phyloP scores from a whole-genome alignment of 1,284 basidiomycete species.

The Inonotus obliquus region DNA sequence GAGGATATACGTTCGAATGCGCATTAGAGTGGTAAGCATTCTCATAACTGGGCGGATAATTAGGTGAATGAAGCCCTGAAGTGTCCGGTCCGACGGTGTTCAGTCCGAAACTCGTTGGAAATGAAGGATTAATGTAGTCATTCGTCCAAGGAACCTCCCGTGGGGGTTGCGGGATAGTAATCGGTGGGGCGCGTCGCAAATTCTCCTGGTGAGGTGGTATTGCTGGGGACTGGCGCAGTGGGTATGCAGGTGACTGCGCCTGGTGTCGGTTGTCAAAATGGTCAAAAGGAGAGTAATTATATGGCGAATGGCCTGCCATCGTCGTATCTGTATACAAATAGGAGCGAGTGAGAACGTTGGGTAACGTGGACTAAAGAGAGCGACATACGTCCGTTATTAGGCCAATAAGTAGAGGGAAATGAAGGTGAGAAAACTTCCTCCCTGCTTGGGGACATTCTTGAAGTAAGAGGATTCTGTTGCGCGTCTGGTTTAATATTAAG shows the following conservation, averaged over 20 bases:
- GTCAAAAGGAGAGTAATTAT: slow-evolving; percentile 37
- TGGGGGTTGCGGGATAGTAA: slow-evolving; percentile 31
- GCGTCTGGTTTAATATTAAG: slow-evolving; percentile 16
- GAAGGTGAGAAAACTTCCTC: slow-evolving; percentile 19
- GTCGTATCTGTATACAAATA: slow-evolving; percentile 6
- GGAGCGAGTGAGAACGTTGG: slow-evolving; percentile 5
- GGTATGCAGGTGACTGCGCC: slow-evolving; percentile 40
- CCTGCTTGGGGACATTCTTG: slow-evolving; percentile 18
- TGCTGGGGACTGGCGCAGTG: slow-evolving; percentile 43
- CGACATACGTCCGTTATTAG: slow-evolving; percentile 18
- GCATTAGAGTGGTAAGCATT: slow-evolving; percentile 5
- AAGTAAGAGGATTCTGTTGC: slow-evolving; percentile 9
- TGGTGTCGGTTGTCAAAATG: slow-evolving; percentile 51
- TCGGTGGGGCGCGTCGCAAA: slow-evolving; percentile 44
- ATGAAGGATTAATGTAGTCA: slow-evolving; percentile 15
- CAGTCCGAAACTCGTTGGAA: slow-evolving; percentile 25
- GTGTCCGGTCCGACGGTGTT: slow-evolving; percentile 26
- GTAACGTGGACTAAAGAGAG: slow-evolving; percentile 6
- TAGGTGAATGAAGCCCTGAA: slow-evolving; percentile 10
- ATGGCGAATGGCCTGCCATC: slow-evolving; percentile 20
- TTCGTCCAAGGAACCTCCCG: slow-evolving; percentile 15
- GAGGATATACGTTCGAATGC: slow-evolving; percentile 10
- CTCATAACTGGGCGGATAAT: slow-evolving; percentile 16
- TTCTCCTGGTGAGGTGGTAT: slow-evolving; percentile 39
- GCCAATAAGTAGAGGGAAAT: slow-evolving; percentile 14